These are phyloP conservation scores for Paraphoma sp. DNA, from an alignment of 2,329 filamentous ascomycete species.

Conservation along the genomic window DNA sequence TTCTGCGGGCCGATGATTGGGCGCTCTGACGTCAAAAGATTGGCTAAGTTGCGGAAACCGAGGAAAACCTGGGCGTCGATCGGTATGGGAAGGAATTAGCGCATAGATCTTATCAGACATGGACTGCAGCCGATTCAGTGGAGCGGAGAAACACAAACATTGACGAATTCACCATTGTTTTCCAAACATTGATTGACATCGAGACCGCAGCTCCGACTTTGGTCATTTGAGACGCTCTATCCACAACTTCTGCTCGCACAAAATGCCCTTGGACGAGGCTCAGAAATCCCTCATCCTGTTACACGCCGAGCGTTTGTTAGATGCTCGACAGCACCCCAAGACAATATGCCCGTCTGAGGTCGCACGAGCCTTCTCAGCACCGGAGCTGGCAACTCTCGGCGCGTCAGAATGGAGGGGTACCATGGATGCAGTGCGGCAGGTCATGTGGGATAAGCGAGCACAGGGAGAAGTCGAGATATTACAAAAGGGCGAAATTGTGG, in stretches of 20 bases:
- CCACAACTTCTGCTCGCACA: background rate
- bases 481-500: slow-evolving; percentile 55
- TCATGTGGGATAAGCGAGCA: slow-evolving; percentile 52
- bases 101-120: background rate
- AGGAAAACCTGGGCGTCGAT: slow-evolving; percentile 25
- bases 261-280: slow-evolving; percentile 28
- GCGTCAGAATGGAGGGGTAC: slow-evolving; percentile 53
- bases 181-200: no score
- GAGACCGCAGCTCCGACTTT: no score
- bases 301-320: slow-evolving; percentile 38
- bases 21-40: slow-evolving; percentile 31
- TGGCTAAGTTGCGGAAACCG: slow-evolving; percentile 7
- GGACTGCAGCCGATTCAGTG: background rate
- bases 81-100: slow-evolving; percentile 1
- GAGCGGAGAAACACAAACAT: background rate
- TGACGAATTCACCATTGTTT: background rate
- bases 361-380: slow-evolving; percentile 52
- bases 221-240: no score
- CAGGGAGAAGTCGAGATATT: slow-evolving; percentile 55
- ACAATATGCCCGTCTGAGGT: slow-evolving; percentile 62
- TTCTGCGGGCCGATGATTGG: slow-evolving; percentile 30
- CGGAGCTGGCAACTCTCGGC: slow-evolving; percentile 45
- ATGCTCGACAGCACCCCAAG: slow-evolving; percentile 51
- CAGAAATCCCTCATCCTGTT: slow-evolving; percentile 19
- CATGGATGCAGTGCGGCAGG: slow-evolving; percentile 53